Percentiles rank a stretch among this genome's conserved stretches.
These are phyloP conservation scores for Inga oerstediana DNA, from an alignment of 306 rosid genomes.

Conservation along the genomic window DNA sequence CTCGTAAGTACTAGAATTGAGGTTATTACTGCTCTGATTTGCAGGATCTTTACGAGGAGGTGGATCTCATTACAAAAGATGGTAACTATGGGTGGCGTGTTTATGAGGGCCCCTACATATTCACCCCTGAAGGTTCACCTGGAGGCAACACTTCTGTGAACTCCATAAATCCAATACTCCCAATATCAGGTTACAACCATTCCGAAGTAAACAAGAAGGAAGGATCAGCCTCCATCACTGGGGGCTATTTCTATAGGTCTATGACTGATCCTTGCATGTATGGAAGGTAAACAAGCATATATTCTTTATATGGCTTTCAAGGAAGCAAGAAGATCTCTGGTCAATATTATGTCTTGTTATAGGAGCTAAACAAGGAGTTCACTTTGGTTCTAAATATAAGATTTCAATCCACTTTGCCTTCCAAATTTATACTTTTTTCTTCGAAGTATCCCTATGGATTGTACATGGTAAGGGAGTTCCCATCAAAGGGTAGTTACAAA, in stretches of 20 bases:
- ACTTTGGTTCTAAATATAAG: no score
- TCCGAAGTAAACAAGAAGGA: constrained; percentile 66
- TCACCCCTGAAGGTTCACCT: constrained; percentile 44
- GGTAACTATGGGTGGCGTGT: constrained; percentile 97
- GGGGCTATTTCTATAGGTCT: constrained; percentile 89
- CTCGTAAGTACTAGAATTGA: neutral
- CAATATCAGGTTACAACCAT: constrained; percentile 82
- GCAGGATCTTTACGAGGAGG: constrained; percentile 90
- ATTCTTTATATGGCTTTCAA: neutral
- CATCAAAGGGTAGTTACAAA: no score
- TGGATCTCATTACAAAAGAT: constrained; percentile 87
- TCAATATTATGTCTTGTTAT: neutral
- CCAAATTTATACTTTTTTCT: no score
- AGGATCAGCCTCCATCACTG: constrained; percentile 86
- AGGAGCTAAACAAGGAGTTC: no score
- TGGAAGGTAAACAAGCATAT: constrained; percentile 63
- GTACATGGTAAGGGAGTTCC: no score
- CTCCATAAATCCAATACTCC: constrained; percentile 64
- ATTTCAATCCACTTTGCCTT: no score
- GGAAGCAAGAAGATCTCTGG: neutral
- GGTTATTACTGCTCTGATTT: constrained; percentile 4
- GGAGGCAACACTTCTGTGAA: constrained; percentile 60
- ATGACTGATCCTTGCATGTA: constrained; percentile 87
- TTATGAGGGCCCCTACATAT: constrained; percentile 72
- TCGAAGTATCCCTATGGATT: no score